Evolutionary conservation across 1,284 basidiomycete genomes (phyloP), one percentile per base, ranked within the genome.

Genomic region (Puccinia novopanici): DNA sequence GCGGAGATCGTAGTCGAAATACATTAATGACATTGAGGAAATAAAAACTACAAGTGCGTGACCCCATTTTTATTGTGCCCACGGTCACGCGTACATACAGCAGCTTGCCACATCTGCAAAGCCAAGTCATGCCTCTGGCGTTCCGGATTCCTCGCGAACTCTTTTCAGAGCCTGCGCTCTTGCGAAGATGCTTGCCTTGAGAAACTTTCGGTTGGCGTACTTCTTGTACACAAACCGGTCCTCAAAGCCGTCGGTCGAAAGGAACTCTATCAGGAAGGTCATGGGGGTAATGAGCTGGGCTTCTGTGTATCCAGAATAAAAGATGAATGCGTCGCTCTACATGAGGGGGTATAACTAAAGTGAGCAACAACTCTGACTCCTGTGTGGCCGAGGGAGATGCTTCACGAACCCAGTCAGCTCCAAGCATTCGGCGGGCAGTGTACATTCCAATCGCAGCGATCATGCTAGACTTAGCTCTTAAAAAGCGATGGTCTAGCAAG

Each of bases 361-460:
- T 75, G 15, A 52, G 19, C 52, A 19, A n/a, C 1, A 34, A 12
- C 48, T 37, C 57, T 24, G 13, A 30, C 24, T 30, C 24, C 84
- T 82, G 50, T 82, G 82, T 84, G 81, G 55, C 9, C n/a, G 15
- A 27, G 27, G n/a, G 61, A 79, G 34, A 34, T 34, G 34, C 2
- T 34, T 34, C 76, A 89, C 94, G 88, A 86, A 96, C 94, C 95
- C 95, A 98, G 86, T 92, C 91, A 83, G 93, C 93, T 72, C 92
- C 93, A 83, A 97, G 87, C 95, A 98, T 97, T 87, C 88, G 90
- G 84, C 94, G 90, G 70, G 95, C 91, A 82, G 92, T 91, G 89
- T 95, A 99, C 97, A 99, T 99, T 75, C 95, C 93, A 78, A 99
- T 91, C 15, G 96, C 97, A n/a, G 97, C 97, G 73, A 98, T 89